Base-by-base conservation (phyloP, 192 early-diverging fungal species). In the Rhizophagus clarus region DNA sequence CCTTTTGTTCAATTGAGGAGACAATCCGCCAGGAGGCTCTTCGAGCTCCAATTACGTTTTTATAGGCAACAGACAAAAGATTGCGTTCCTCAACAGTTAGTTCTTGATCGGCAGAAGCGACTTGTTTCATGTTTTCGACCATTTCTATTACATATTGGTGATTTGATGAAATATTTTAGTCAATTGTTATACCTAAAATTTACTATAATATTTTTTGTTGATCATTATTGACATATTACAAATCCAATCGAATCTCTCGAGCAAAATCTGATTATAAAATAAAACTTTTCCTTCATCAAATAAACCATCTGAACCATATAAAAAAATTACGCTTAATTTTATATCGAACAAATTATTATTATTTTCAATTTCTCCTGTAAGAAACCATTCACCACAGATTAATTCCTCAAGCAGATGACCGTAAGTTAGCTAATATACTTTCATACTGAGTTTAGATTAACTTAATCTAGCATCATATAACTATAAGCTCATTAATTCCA, bases 1-100 rank as follows among this genome's bases (percentile, higher is more conserved):
- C 98, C 95, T 98, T 99, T 88, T 96, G 93, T 89, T 99, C 98
- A 83, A 99, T 99, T 79, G 98, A 99, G 78, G 97, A 99, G 17
- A 98, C 96, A 85, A 99, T 98, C 87, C 97, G 91, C 97, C 97
- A 98, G 76, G 98, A 98, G 63, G 96, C 98, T 92, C 97, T 95
- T 83, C 97, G 96, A 76, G 97, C 95, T 84, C 97, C 97, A 83
- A 99, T 99, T 76, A 99, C 97, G 87, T 99, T 99, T 94, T 99
- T 99, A 93, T 97, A 99, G 80, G 97, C 97, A 77, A 99, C 97
- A 68, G 97, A 98, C 45, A 99, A 90, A 74, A 99, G 88, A 90
- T 99, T 99, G 82, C 97, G 95, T 88, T 99, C 97, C 91, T 99
- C 97, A 70, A 99, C 96, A 71, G 94, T 95, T 75, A 99, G 91